Conservation (phyloP, 305 asterid genomes). For the Solanum hybrid region DNA sequence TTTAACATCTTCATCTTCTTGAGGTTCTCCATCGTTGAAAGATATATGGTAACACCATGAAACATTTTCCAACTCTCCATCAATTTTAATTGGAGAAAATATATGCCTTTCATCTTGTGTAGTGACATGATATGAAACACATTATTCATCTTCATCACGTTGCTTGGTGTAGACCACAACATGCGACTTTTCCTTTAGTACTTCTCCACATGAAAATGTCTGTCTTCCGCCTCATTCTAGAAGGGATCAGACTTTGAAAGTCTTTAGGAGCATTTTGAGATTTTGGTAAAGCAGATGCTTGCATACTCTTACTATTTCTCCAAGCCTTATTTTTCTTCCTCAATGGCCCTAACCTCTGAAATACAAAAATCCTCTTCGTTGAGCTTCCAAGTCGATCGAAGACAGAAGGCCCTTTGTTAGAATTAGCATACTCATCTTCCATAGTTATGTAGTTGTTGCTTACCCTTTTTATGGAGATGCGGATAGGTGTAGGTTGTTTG, state of each 20-base stretch:
- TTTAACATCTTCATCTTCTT: background rate
- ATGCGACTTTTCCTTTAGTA: background rate
- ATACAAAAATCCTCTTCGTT: rapidly evolving
- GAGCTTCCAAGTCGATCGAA: background rate
- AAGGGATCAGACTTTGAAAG: background rate
- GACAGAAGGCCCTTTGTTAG: background rate
- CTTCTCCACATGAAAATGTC: background rate
- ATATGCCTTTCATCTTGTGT: background rate
- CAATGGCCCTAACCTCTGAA: background rate
- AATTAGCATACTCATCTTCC: background rate
- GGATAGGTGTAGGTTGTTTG: no score
- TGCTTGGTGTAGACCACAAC: background rate
- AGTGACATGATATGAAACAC: background rate
- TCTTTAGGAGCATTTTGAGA: background rate
- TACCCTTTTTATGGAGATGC: no score
- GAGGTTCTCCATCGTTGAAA: background rate
- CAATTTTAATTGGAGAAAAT: background rate
- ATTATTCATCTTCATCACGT: no score
- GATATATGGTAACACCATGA: background rate
- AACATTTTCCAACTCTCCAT: background rate
- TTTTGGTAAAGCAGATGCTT: background rate
- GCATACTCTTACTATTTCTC: background rate
- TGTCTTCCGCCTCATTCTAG: background rate
- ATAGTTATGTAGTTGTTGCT: no score
- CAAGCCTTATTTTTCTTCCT: background rate